Evolutionary conservation across 1,284 basidiomycete genomes (phyloP).

Genomic region (Marasmius oreades): DNA sequence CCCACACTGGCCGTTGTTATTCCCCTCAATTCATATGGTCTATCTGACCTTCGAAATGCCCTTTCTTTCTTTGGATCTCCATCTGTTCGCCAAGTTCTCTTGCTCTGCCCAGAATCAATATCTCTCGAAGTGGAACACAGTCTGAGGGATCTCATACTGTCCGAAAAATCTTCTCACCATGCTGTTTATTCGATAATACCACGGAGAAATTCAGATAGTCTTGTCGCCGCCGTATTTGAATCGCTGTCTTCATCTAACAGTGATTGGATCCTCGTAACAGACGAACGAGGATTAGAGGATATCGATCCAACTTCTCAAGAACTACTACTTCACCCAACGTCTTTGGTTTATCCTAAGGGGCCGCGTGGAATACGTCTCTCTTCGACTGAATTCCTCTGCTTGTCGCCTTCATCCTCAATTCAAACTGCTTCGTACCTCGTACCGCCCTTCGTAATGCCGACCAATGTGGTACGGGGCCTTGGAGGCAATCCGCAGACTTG

Average conservation of each 20-base stretch:
- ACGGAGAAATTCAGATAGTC: constrained; percentile 27
- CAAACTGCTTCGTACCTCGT: constrained; percentile 44
- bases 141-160: constrained; percentile 27
- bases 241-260: constrained; percentile 32
- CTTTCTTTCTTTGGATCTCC: constrained; percentile 30
- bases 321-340: constrained; percentile 35
- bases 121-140: constrained; percentile 27
- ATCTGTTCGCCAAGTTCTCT: constrained; percentile 40
- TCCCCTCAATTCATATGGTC: constrained; percentile 37
- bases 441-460: constrained; percentile 53
- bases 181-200: constrained; percentile 42
- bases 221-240: constrained; percentile 29
- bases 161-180: constrained; percentile 23
- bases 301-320: constrained; percentile 28
- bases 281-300: constrained; percentile 35
- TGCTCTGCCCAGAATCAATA: constrained; percentile 43
- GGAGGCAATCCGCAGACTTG: constrained; percentile 31
- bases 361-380: constrained; percentile 35
- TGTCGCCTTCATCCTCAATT: constrained; percentile 23
- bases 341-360: constrained; percentile 38
- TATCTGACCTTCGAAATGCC: constrained; percentile 29
- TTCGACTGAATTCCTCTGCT: constrained; percentile 24
- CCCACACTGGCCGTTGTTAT: constrained; percentile 45
- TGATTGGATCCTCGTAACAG: constrained; percentile 49
- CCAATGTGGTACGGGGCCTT: constrained; percentile 24